These are phyloP conservation scores for Myxozyma vanderwaltii DNA, from an alignment of 805 yeast species.

Conservation along the genomic window DNA sequence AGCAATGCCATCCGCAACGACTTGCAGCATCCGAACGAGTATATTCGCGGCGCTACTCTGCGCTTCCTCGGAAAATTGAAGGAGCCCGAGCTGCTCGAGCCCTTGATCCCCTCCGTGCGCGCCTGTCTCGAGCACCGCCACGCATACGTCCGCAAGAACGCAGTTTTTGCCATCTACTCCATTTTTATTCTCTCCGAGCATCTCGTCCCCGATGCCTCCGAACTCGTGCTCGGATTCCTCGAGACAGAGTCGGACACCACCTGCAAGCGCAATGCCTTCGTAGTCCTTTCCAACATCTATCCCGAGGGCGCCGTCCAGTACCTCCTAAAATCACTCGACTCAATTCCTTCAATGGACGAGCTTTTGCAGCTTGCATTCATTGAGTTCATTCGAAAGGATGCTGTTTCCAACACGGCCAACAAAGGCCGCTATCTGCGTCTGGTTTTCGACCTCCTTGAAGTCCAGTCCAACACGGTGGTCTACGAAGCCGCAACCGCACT, in stretches of 20 bases:
- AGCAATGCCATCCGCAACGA: conserved; percentile 93
- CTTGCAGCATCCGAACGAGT: conserved; percentile 97
- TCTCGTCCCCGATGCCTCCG: conserved; percentile 94
- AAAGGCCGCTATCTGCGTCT: conserved; percentile 71
- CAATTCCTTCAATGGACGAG: conserved; percentile 71
- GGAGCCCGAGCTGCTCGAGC: conserved; percentile 93
- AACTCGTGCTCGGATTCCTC: conserved; percentile 70
- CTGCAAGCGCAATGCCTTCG: conserved; percentile 93
- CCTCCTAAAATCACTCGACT: conserved; percentile 67
- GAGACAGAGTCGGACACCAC: conserved; percentile 86
- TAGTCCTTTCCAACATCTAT: conserved; percentile 77
- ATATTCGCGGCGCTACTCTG: conserved; percentile 91
- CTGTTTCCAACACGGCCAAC: conserved; percentile 62
- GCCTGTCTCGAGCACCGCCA: conserved; percentile 93
- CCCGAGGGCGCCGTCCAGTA: conserved; percentile 82
- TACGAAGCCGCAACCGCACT: conserved; percentile 91
- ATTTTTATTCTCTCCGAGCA: conserved; percentile 82
- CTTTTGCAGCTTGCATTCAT: conserved; percentile 84
- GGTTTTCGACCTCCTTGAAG: conserved; percentile 70
- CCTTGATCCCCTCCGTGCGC: conserved; percentile 89
- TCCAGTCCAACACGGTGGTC: conserved; percentile 68
- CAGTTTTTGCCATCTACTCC: conserved; percentile 85
- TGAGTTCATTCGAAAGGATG: conserved; percentile 87
- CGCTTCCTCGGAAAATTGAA: conserved; percentile 86
- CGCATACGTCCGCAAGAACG: conserved; percentile 96